Base-by-base conservation (phyloP, 2,329 filamentous ascomycete genomes). In the Cercospora sp. region DNA sequence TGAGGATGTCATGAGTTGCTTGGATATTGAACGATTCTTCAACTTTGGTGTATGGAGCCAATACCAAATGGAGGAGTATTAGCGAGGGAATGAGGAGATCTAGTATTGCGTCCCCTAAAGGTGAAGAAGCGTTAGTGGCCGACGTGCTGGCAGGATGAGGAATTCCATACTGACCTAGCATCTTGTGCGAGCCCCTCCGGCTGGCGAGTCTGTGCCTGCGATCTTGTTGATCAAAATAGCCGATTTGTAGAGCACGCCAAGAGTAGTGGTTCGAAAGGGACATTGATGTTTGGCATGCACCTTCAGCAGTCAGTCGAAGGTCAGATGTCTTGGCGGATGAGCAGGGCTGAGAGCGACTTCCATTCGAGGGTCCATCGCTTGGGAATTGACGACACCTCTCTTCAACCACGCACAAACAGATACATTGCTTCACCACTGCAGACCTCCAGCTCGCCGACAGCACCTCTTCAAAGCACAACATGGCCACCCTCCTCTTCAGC, bases 11-110 rank as follows among this genome's bases (percentile, higher is more conserved):
- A 80, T 98, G 95, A 3, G 89, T 87, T 5, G 95, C 95, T 80
- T 99, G 95, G 67, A 98, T 88, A 79, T 97, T 97, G 86, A 99
- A 98, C 0, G 94, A 98, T 81, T 99, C 95, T 80, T 99, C 95
- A 68, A 99, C 95, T 80, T 99, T 99, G 66, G 94, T 97, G 82
- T 96, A 94, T 0, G 95, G 95, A 10, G 94, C 88, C n/a, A 65
- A 65, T 24, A 74, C 73, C 9, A 80, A 65, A 66, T 80, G 78
- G 1, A 77, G 34, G 13, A 79, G 63, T 6, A 80, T 70, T 3
- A 79, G 77, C 2, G 84, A 79, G 1, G 91, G 90, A 67, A 93
- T 83, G 61, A 89, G 80, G 71, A 89, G 77, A 63, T 82, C 78
- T 49, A 90, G 76, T 16, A 84, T 67, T 30, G 79, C 72, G 73